Evolutionary conservation across 495 filamentous ascomycete species (phyloP), one percentile per base, ranked within the genome.

Genomic region (Aspergillus affinis): DNA sequence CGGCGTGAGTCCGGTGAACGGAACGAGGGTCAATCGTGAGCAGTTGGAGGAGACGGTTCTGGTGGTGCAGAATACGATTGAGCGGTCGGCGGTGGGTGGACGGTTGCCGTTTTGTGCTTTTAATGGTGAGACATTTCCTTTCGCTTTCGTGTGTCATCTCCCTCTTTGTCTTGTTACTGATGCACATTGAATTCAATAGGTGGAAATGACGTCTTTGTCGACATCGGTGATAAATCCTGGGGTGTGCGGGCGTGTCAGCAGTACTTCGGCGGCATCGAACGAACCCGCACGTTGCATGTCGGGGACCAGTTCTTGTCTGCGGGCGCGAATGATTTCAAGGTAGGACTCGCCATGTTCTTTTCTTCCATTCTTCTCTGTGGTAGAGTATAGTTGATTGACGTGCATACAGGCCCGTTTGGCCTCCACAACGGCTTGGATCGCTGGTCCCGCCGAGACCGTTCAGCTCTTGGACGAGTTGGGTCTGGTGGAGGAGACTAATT

Each of bases 211-310:
- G 91, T 97, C 21, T 99, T 99, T 69, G 93, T 99, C 44, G 95
- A 99, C 74, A 97, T 99, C 65, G 95, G 95, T 51, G 95, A 99
- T 72, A 99, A 99, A 71, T 89, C 88, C 46, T 93, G 91, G 87
- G 95, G 95, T 59, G 95, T 99, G 21, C 78, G 89, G 12, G 91
- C 89, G 0, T 96, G 91, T 58, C 94, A 98, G 77, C 80, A 84
- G n/a, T 99, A 92, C 76, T 96, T 98, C 66, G 90, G 87, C 6
- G 84, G 82, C 10, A 87, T 90, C 53, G 81, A 83, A 45, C 85
- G 81, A 15, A 72, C 76, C 49, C 84, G 82, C 62, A 91, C 89
- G 0, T 75, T 96, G 50, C 93, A 97, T 70, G 88, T 97, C 29
- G 92, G 93, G 27, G 94, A 99, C 71, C 94, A 99, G 76, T 99